phyloP scores from a whole-genome alignment of 331 rosid genomes.

The Pyracantha coccinea region DNA sequence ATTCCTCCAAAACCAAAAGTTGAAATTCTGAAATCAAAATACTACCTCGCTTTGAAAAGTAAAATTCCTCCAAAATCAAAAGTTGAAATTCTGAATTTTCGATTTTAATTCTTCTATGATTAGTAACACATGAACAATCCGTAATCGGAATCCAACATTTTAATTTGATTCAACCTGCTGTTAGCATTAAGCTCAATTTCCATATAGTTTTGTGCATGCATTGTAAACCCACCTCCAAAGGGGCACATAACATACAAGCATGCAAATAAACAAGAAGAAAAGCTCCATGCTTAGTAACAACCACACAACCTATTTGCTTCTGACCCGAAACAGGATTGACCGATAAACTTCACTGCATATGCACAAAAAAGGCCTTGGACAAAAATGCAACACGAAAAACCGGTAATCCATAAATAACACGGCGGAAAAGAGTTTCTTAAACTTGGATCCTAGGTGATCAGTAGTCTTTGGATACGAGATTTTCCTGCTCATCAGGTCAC shows the following conservation, averaged over 20 bases:
- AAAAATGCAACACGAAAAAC: neutral
- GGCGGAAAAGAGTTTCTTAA: neutral
- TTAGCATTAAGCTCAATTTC: neutral
- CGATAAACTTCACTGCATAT: neutral
- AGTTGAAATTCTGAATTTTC: no score
- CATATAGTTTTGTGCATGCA: neutral
- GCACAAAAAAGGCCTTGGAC: neutral
- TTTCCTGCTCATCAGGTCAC: slow-evolving; percentile 32
- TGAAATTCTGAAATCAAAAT: no score
- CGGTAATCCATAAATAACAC: neutral
- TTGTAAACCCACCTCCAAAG: neutral
- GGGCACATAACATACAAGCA: neutral
- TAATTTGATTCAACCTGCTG: neutral
- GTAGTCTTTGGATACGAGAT: slow-evolving; percentile 26
- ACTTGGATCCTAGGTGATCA: slow-evolving; percentile 6
- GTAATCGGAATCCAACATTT: neutral
- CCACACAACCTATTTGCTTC: neutral
- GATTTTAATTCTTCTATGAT: neutral
- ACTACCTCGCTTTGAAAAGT: neutral
- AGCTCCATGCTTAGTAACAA: neutral
- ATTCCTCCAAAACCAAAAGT: neutral
- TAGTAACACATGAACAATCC: neutral
- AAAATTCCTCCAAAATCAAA: neutral
- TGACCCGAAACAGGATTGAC: neutral
- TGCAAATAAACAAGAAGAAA: neutral